phyloP scores from a whole-genome alignment of 352 stramenopile genomes.

The Bremia lactucae region DNA sequence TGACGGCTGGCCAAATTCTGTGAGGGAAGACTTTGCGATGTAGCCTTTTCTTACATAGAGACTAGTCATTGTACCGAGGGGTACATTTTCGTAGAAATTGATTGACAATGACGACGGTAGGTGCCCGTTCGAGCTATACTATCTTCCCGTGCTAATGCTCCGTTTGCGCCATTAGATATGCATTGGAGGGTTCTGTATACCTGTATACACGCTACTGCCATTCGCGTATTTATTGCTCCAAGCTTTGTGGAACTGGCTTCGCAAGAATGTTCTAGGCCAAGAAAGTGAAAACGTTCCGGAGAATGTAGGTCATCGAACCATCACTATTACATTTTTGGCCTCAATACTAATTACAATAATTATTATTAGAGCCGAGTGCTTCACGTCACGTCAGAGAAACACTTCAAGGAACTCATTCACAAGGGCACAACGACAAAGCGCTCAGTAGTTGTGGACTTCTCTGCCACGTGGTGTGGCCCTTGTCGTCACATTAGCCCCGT shows the following conservation, averaged over 20 bases:
- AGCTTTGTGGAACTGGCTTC: conserved; percentile 59
- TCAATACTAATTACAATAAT: neutral
- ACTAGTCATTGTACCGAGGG: no score
- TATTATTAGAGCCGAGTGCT: conserved; percentile 45
- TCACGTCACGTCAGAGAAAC: conserved; percentile 53
- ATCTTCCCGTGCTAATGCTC: neutral
- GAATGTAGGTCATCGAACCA: conserved; percentile 20
- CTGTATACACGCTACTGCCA: conserved; percentile 63
- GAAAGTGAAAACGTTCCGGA: conserved; percentile 36
- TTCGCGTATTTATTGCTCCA: conserved; percentile 63
- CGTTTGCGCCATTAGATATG: conserved; percentile 41
- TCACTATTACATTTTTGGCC: neutral
- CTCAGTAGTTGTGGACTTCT: conserved; percentile 81
- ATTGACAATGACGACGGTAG: conserved; percentile 20
- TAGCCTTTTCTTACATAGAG: no score
- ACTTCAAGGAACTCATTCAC: conserved; percentile 61
- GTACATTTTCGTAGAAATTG: no score
- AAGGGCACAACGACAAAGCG: conserved; percentile 62
- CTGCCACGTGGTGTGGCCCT: conserved; percentile 80
- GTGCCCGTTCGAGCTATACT: neutral
- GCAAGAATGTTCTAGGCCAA: conserved; percentile 45
- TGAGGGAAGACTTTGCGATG: no score
- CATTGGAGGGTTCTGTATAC: conserved; percentile 68
- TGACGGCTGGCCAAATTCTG: no score
- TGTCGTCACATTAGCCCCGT: conserved; percentile 82